Conservation (phyloP, 2,329 filamentous ascomycete genomes). For the Claviceps humidiphila region DNA sequence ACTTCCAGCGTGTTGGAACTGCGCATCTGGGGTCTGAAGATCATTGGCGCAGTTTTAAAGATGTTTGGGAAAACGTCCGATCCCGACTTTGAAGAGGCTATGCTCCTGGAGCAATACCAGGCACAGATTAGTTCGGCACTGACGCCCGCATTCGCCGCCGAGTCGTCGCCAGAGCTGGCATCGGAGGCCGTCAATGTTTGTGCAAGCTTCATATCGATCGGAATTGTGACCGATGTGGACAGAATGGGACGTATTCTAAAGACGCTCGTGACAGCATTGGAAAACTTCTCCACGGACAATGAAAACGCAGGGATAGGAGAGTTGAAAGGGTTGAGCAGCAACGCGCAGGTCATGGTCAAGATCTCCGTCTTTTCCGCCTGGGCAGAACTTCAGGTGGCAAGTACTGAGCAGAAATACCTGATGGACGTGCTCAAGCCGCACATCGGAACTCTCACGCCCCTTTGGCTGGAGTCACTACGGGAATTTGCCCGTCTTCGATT, state of each 20-base stretch:
- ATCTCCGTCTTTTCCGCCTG: constrained; percentile 95
- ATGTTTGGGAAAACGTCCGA: constrained; percentile 94
- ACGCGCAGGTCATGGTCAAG: constrained; percentile 96
- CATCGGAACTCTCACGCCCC: constrained; percentile 74
- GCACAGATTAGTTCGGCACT: constrained; percentile 94
- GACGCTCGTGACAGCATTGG: constrained; percentile 75
- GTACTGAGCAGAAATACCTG: constrained; percentile 80
- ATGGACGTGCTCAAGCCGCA: constrained; percentile 81
- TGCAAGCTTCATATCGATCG: constrained; percentile 92
- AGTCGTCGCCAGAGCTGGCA: constrained; percentile 90
- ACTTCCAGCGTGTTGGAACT: constrained; percentile 86
- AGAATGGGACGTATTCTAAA: constrained; percentile 98
- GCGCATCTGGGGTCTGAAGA: constrained; percentile 80
- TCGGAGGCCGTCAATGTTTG: constrained; percentile 96
- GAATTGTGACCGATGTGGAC: constrained; percentile 93
- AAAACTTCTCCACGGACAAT: constrained; percentile 75
- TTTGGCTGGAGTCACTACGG: constrained; percentile 86
- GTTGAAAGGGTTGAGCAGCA: constrained; percentile 80
- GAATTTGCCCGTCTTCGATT: constrained; percentile 90
- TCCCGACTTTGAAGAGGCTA: constrained; percentile 94
- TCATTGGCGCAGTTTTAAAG: constrained; percentile 85
- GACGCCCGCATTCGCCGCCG: constrained; percentile 87
- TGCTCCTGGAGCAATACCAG: constrained; percentile 93
- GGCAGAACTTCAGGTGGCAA: constrained; percentile 94
- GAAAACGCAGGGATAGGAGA: constrained; percentile 85